Evolutionary conservation across 257 asterid species (phyloP).

Genomic region (Nicotiana undulata): DNA sequence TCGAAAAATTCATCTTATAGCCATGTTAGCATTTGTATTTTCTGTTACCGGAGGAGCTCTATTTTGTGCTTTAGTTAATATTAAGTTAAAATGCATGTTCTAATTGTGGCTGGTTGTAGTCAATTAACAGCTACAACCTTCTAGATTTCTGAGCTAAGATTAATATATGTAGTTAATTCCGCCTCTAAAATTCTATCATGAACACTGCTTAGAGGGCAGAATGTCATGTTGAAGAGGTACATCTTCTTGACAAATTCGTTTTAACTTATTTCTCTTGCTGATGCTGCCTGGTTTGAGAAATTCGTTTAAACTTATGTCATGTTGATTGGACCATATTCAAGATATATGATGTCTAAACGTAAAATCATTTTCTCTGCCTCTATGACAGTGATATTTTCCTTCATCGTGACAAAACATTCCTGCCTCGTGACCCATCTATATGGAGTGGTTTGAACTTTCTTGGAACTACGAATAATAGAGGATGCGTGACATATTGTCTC

Average conservation of each 20-base stretch:
- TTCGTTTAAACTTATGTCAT: no score
- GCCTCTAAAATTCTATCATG: background rate
- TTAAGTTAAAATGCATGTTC: background rate
- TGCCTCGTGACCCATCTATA: conserved; percentile 60
- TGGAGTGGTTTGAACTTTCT: conserved; percentile 84
- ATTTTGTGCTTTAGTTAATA: background rate
- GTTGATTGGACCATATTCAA: background rate
- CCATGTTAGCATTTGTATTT: background rate
- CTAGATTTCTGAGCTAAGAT: background rate
- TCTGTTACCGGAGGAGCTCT: background rate
- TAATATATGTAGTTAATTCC: background rate
- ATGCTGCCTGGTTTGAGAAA: background rate
- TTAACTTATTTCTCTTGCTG: background rate
- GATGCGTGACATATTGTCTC: conserved; percentile 67
- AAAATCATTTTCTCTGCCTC: conserved; percentile 10
- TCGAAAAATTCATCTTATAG: background rate
- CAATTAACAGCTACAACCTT: background rate
- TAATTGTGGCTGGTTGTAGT: background rate
- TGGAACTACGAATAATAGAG: conserved; percentile 39
- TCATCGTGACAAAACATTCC: conserved; percentile 50
- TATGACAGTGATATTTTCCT: conserved; percentile 66
- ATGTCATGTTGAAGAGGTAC: no score
- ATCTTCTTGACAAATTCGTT: background rate
- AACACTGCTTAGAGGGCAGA: background rate
- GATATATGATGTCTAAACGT: background rate